A percentile compares a stretch with the other conserved stretches of the same genome.
phyloP scores from a whole-genome alignment of 2,329 filamentous ascomycete species.

The Phialophora tarda region DNA sequence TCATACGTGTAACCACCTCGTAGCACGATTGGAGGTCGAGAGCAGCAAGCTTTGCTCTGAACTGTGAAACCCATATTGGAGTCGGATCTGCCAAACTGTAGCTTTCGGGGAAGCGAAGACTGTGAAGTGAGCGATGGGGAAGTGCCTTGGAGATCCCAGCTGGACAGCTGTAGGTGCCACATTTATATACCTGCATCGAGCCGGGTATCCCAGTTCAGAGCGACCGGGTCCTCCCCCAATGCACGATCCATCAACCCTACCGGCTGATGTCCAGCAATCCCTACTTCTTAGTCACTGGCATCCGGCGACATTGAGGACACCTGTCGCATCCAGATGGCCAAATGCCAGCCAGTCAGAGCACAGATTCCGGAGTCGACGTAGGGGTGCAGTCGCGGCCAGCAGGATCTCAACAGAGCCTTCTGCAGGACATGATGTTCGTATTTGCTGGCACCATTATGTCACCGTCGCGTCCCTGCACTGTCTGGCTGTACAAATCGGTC shows the following conservation, averaged over 20 bases:
- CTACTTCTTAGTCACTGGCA: background rate
- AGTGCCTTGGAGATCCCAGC: background rate
- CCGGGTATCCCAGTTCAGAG: background rate
- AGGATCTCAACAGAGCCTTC: background rate
- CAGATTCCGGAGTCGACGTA: background rate
- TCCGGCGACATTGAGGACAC: background rate
- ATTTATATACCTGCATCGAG: background rate
- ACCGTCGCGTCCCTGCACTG: background rate
- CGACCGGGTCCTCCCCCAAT: background rate
- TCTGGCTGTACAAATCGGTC: background rate
- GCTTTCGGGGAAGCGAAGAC: background rate
- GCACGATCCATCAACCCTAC: background rate
- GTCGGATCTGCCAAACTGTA: too few relatives aligned
- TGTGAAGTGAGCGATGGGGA: background rate
- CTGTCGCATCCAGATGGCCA: background rate
- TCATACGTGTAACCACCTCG: slow-evolving; percentile 19
- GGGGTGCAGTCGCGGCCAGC: background rate
- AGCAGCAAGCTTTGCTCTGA: slow-evolving; percentile 19
- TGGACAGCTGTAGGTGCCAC: background rate
- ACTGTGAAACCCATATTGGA: slow-evolving; percentile 16
- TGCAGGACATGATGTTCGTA: background rate
- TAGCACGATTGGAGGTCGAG: slow-evolving; percentile 16
- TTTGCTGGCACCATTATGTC: background rate
- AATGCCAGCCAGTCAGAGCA: background rate
- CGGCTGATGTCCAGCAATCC: background rate